Evolutionary conservation across 164 flowering plant genomes (phyloP).

Genomic region (Magnolia sinica): DNA sequence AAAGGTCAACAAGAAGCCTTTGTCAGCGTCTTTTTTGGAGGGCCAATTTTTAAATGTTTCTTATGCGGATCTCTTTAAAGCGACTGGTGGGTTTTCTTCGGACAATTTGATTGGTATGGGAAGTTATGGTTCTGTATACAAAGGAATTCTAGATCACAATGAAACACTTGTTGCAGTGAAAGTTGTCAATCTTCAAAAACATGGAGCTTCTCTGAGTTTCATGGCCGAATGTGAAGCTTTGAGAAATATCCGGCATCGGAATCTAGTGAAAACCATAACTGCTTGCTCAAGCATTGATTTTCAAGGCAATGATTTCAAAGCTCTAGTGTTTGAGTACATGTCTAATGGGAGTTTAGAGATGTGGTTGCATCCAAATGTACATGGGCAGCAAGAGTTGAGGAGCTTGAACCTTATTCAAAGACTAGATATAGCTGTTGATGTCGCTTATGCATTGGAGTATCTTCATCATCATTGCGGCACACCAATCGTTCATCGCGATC

Average conservation of each 20-base stretch:
- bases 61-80: conserved; percentile 21
- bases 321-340: conserved; percentile 26
- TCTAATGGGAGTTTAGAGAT: conserved; percentile 31
- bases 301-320: conserved; percentile 32
- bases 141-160: conserved; percentile 12
- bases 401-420: conserved; percentile 18
- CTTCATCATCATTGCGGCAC: conserved; percentile 24
- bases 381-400: conserved; percentile 3
- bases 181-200: conserved; percentile 27
- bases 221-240: conserved; percentile 32
- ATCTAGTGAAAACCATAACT: conserved; percentile 28
- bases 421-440: conserved; percentile 24
- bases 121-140: conserved; percentile 35
- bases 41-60: conserved; percentile 16
- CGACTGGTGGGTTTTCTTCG: conserved; percentile 31
- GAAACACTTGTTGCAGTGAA: conserved; percentile 30
- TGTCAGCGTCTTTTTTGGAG: neutral
- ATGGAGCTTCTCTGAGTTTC: conserved; percentile 32
- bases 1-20: neutral
- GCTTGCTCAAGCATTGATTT: conserved; percentile 34
- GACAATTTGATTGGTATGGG: conserved; percentile 35
- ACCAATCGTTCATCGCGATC: conserved; percentile 28
- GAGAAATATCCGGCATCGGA: conserved; percentile 30
- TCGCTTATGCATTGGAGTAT: conserved; percentile 28
- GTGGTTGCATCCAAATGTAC: conserved; percentile 19